phyloP scores from a whole-genome alignment of 2,329 filamentous ascomycete species.

The Phaeoacremonium minimum region DNA sequence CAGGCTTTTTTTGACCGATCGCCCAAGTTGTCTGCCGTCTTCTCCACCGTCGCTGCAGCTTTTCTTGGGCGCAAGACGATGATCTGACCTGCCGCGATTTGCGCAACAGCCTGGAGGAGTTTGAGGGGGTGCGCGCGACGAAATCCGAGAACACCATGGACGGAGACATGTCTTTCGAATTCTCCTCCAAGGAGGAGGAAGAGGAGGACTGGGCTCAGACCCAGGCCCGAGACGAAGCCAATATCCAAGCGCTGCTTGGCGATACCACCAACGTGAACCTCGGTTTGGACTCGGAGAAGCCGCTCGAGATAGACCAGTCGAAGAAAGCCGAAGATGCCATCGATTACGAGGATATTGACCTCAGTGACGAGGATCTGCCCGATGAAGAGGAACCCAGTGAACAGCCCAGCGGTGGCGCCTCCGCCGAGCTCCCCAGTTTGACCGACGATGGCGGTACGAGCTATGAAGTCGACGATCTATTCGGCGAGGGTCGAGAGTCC shows the following conservation, averaged over 20 bases:
- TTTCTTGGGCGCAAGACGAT: too few relatives aligned
- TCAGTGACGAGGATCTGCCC: conserved; percentile 85
- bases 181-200: conserved; percentile 11
- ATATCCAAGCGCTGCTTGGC: conserved; percentile 38
- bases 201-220: conserved; percentile 36
- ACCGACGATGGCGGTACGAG: conserved; percentile 58
- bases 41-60: too few relatives aligned
- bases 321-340: conserved; percentile 91
- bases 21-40: too few relatives aligned
- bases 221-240: conserved; percentile 43
- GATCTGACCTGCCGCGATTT: background rate
- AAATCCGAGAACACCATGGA: conserved; percentile 6
- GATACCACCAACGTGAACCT: conserved; percentile 32
- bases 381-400: conserved; percentile 64
- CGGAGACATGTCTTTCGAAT: conserved; percentile 6
- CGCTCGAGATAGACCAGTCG: conserved; percentile 53
- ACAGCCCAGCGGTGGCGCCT: conserved; percentile 26
- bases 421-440: conserved; percentile 45
- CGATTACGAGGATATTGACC: conserved; percentile 86
- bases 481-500: conserved; percentile 55
- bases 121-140: background rate
- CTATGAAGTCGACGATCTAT: conserved; percentile 62
- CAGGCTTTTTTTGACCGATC: too few relatives aligned
- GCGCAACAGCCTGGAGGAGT: background rate
- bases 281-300: conserved; percentile 32